A percentile compares a stretch with the other conserved stretches of the same genome.
phyloP scores from a whole-genome alignment of 2,329 filamentous ascomycete species.

The Ceratocystis ficicola region DNA sequence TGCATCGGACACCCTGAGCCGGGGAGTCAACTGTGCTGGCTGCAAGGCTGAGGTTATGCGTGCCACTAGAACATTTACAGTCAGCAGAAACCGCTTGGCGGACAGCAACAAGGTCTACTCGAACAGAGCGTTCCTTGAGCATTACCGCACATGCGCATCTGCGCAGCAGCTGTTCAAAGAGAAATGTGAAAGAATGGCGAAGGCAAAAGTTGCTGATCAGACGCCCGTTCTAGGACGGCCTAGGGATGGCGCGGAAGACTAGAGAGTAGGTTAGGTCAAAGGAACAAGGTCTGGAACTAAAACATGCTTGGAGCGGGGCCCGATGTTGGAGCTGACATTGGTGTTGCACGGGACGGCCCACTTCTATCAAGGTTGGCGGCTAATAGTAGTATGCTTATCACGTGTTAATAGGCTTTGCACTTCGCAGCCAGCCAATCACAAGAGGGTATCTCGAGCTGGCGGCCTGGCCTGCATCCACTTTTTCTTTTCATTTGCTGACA shows the following conservation, averaged over 20 bases:
- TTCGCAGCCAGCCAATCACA: background rate
- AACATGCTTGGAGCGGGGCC: too few relatives aligned
- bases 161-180: conserved; percentile 5
- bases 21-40: conserved; percentile 10
- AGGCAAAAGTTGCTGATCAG: too few relatives aligned
- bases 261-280: too few relatives aligned
- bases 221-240: too few relatives aligned
- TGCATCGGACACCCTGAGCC: background rate
- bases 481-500: background rate
- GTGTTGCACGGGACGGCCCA: background rate
- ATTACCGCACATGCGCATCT: conserved; percentile 1
- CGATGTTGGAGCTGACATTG: too few relatives aligned
- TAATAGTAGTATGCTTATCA: background rate
- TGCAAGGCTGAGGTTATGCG: background rate
- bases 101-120: conserved; percentile 6
- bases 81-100: background rate
- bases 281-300: too few relatives aligned
- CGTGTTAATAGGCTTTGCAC: background rate
- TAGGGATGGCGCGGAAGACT: too few relatives aligned
- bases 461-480: background rate
- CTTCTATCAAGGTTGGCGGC: background rate
- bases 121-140: conserved; percentile 6
- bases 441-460: background rate
- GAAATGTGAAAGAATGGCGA: background rate
- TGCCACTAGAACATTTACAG: background rate